Evolutionary conservation across 169 alveolate species (phyloP).

Genomic region (Toxoplasma gondii): DNA sequence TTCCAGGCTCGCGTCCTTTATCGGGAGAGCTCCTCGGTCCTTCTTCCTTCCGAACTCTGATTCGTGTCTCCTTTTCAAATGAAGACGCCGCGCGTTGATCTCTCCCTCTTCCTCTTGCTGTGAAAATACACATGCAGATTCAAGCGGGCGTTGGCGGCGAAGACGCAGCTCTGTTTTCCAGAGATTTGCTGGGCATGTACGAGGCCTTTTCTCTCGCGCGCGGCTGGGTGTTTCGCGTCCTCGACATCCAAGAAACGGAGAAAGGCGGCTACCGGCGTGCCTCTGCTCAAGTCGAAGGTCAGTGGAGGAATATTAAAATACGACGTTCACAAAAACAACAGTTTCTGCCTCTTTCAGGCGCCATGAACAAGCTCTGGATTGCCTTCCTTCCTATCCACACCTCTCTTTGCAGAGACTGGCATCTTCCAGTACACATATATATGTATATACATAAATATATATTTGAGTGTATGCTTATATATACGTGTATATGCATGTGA

Average conservation of each 20-base stretch:
- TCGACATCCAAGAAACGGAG: constrained; percentile 50
- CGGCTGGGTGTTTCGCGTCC: constrained; percentile 73
- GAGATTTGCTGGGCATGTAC: constrained; percentile 85
- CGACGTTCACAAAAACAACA: background rate
- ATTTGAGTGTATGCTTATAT: background rate
- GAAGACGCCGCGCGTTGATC: no score
- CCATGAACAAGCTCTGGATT: background rate
- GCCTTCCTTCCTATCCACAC: background rate
- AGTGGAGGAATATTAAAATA: background rate
- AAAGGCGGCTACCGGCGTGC: constrained; percentile 29
- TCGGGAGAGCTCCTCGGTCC: no score
- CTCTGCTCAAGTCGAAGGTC: background rate
- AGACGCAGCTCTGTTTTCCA: constrained; percentile 86
- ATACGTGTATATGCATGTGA: no score
- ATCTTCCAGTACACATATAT: background rate
- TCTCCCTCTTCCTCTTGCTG: no score
- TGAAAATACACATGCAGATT: constrained; percentile 68
- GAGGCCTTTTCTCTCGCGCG: constrained; percentile 68
- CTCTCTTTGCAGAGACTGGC: background rate
- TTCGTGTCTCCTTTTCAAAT: no score
- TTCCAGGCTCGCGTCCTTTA: no score
- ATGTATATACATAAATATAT: background rate
- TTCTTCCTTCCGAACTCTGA: no score
- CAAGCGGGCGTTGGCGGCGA: constrained; percentile 91
- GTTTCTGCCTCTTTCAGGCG: background rate